phyloP scores from a whole-genome alignment of 2,329 filamentous ascomycete species.

The Pseudogymnoascus sp. region DNA sequence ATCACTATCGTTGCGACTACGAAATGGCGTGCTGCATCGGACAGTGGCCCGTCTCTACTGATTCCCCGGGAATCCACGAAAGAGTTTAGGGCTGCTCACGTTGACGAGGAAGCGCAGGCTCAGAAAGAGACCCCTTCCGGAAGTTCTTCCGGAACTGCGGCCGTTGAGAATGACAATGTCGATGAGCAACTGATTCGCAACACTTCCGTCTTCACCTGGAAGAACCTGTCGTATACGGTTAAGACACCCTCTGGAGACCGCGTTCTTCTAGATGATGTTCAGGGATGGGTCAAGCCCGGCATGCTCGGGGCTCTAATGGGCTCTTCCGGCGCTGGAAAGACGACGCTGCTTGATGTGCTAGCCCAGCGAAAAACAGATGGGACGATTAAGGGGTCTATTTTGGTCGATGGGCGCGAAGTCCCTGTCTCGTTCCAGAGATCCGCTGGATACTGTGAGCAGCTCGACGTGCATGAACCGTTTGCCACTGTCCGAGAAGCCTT shows the following conservation, averaged over 20 bases:
- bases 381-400: conserved; percentile 77
- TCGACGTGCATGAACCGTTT: conserved; percentile 79
- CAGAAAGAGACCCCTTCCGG: too few species aligned
- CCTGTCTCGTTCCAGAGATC: conserved; percentile 75
- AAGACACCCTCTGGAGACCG: conserved; percentile 54
- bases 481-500: conserved; percentile 82
- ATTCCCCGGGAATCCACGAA: neutral
- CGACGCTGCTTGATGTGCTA: conserved; percentile 75
- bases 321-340: conserved; percentile 68
- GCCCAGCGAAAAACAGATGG: conserved; percentile 83
- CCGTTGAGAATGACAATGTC: neutral
- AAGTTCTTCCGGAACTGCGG: conserved; percentile 34
- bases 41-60: neutral
- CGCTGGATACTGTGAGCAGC: conserved; percentile 76
- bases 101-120: too few species aligned
- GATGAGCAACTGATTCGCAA: conserved; percentile 48
- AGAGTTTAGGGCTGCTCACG: too few species aligned
- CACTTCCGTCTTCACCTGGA: conserved; percentile 66
- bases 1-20: conserved; percentile 51
- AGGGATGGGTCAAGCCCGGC: conserved; percentile 71
- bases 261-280: conserved; percentile 67
- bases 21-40: conserved; percentile 36
- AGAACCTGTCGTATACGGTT: conserved; percentile 61
- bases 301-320: conserved; percentile 60
- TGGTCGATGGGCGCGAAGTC: conserved; percentile 56